Base-by-base conservation (phyloP, 2,329 filamentous ascomycete species). In the Neofusicoccum sp. region DNA sequence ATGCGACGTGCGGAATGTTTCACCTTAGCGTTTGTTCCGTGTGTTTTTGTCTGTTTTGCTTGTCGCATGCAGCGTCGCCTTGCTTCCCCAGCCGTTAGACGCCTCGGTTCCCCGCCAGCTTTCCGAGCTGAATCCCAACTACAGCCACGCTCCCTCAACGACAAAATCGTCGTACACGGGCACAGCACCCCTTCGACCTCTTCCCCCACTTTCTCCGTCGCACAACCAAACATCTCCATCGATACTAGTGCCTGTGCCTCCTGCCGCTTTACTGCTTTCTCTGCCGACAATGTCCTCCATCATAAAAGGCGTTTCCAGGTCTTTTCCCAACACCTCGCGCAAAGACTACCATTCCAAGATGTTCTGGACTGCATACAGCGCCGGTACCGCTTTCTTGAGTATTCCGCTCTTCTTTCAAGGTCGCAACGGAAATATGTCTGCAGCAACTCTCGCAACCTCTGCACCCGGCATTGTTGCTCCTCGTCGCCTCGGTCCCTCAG, bases 41-140 rank as follows among this genome's bases (percentile, higher is more conserved):
- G 3, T 3, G 14, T 30, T n/a, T 43, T 56, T 28, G 20, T 38
- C 33, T 2, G 2, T 6, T 38, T 40, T 1, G 24, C 11, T 36
- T 51, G 31, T 51, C n/a, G n/a, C n/a, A n/a, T n/a, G n/a, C 48
- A 51, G 31, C 48, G 48, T 28, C 47, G 47, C 47, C 36, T 9
- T 28, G 7, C 16, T 11, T 41, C n/a, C 49, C 36, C 49, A 31
- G 24, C 49, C 26, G 24, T 26, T 28, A 20, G 20, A 8, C 6
- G 24, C 6, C 28, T 56, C 51, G 51, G 51, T 56, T 56, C 51
- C 51, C 51, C 51, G 51, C 51, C 51, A 33, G 11, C 51, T 14
- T 43, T 56, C 51, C 51, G 51, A 43, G 31, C 51, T 38, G 51
- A 43, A 43, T 33, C 41, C 38, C 51, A 16, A 43, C 38, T 43